phyloP scores from a whole-genome alignment of 2,329 filamentous ascomycete genomes.

The Pseudocercospora ulei region DNA sequence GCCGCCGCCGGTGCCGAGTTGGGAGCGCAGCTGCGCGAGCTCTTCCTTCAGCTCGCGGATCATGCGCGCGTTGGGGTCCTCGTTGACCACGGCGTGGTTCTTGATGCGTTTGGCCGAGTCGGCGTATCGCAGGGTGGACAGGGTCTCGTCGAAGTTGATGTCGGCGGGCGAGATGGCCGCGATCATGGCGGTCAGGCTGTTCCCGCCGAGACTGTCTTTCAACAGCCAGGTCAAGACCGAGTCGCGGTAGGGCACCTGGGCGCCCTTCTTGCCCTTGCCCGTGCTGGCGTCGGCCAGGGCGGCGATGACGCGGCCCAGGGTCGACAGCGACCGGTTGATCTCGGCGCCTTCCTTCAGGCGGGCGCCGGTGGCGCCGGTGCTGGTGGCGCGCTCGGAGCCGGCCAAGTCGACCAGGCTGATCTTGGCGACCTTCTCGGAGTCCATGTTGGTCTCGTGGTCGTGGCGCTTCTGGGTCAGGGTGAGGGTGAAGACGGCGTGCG shows the following conservation, averaged over 20 bases:
- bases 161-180: constrained; percentile 95
- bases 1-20: constrained; percentile 50
- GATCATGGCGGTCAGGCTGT: constrained; percentile 99
- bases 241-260: constrained; percentile 90
- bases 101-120: constrained; percentile 98
- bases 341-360: constrained; percentile 95
- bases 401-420: constrained; percentile 97
- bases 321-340: constrained; percentile 94
- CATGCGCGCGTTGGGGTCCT: constrained; percentile 98
- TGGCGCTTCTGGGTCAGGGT: constrained; percentile 89
- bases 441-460: constrained; percentile 89
- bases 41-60: constrained; percentile 97
- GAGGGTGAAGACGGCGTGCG: constrained; percentile 93
- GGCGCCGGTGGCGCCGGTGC: constrained; percentile 89
- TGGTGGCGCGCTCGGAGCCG: constrained; percentile 93
- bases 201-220: constrained; percentile 93
- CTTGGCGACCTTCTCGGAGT: constrained; percentile 93
- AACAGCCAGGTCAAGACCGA: constrained; percentile 92
- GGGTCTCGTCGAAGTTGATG: constrained; percentile 97
- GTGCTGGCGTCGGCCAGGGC: constrained; percentile 83
- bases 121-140: constrained; percentile 90
- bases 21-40: constrained; percentile 71
- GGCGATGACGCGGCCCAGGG: constrained; percentile 92
- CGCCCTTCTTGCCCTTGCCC: constrained; percentile 69
- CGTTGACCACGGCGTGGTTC: constrained; percentile 98